Conservation (phyloP, 257 asterid species). For the Catharanthus roseus region DNA sequence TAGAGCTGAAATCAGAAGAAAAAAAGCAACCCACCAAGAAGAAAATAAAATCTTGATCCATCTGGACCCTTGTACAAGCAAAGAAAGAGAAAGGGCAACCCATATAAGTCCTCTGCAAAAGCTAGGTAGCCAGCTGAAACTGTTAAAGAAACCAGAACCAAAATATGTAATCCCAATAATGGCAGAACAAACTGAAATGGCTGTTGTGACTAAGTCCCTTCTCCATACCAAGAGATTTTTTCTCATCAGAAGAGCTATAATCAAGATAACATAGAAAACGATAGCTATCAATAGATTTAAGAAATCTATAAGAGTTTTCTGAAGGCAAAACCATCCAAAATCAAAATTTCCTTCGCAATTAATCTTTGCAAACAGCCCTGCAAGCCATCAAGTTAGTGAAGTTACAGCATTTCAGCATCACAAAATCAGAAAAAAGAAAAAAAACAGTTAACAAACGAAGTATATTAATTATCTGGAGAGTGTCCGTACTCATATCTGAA, state of each 20-base stretch:
- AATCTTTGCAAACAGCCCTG: slow-evolving; percentile 42
- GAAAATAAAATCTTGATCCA: slow-evolving; percentile 33
- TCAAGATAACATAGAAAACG: slow-evolving; percentile 31
- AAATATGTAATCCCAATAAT: slow-evolving; percentile 35
- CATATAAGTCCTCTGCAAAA: slow-evolving; percentile 46
- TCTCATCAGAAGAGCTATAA: slow-evolving; percentile 20
- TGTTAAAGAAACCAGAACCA: slow-evolving; percentile 25
- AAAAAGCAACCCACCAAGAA: slow-evolving; percentile 53
- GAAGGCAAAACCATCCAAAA: slow-evolving; percentile 27
- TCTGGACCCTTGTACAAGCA: slow-evolving; percentile 39
- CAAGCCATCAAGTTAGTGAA: too few relatives aligned
- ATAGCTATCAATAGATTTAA: slow-evolving; percentile 32
- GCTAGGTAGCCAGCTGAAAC: slow-evolving; percentile 29
- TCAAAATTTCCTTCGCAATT: slow-evolving; percentile 34
- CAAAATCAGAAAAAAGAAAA: too few relatives aligned
- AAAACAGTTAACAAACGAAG: neutral
- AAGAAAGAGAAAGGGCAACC: slow-evolving; percentile 42
- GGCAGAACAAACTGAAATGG: slow-evolving; percentile 33
- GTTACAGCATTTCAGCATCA: too few relatives aligned
- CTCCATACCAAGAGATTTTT: slow-evolving; percentile 17
- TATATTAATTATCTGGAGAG: neutral
- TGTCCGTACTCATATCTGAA: neutral
- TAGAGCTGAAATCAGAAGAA: slow-evolving; percentile 37
- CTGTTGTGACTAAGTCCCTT: slow-evolving; percentile 26
- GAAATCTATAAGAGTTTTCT: slow-evolving; percentile 32